Percentiles rank a stretch among this genome's conserved stretches.
Conservation (phyloP, 2,329 filamentous ascomycete species). For the Aspergillus candidus region DNA sequence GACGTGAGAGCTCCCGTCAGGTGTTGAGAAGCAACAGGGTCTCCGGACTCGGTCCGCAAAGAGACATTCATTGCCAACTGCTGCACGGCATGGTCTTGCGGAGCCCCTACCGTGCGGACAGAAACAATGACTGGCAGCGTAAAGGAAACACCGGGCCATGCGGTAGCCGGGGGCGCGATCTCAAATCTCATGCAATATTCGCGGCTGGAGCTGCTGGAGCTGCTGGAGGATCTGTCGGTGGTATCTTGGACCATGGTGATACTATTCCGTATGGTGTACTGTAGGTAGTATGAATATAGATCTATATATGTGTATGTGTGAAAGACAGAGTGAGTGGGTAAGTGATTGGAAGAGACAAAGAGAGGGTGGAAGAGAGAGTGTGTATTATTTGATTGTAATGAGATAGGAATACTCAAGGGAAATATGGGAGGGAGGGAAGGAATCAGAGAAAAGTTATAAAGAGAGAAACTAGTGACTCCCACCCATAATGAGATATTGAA, state of each 20-base stretch:
- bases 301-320: no score
- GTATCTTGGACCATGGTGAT: conserved; percentile 13
- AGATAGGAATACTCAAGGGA: neutral
- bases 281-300: no score
- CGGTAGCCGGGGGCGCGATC: conserved; percentile 21
- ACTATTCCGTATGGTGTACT: no score
- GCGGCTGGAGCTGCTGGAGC: conserved; percentile 15
- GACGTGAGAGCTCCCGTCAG: conserved; percentile 25
- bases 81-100: conserved; percentile 17
- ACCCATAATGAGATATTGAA: no score
- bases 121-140: conserved; percentile 28
- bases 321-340: no score
- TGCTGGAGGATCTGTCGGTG: conserved; percentile 4
- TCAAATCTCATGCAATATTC: conserved; percentile 28
- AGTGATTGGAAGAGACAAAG: no score
- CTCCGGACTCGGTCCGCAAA: conserved; percentile 23
- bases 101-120: conserved; percentile 23
- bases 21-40: conserved; percentile 12
- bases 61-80: conserved; percentile 25
- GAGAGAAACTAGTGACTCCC: no score
- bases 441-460: neutral
- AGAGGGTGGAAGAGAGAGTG: no score
- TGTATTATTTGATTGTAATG: no score
- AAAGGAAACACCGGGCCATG: conserved; percentile 21
- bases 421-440: neutral